Conservation (phyloP, 129 eudicot genomes). For the Oenanthe sinensis region DNA sequence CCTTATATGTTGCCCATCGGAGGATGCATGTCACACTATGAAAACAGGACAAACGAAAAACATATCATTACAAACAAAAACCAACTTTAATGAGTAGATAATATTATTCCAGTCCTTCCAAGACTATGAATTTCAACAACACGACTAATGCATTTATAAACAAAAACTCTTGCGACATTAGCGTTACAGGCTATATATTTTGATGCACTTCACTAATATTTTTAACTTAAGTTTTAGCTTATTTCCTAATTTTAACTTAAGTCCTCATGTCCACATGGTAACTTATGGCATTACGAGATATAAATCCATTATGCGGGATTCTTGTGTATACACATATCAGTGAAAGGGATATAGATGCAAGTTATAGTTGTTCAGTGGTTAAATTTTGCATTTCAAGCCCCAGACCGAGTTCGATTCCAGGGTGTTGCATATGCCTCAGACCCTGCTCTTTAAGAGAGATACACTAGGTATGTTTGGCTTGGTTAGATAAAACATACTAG, state of each 20-base stretch:
- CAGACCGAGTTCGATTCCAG: too few species aligned
- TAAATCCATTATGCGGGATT: not conserved
- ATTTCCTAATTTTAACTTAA: not conserved
- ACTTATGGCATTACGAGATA: not conserved
- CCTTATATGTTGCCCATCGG: constrained; percentile 76
- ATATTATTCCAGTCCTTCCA: not conserved
- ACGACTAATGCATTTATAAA: not conserved
- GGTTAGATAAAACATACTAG: too few species aligned
- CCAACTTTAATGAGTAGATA: not conserved
- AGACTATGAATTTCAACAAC: not conserved
- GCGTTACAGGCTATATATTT: not conserved
- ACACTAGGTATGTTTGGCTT: too few species aligned
- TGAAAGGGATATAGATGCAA: too few species aligned
- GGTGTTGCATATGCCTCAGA: too few species aligned
- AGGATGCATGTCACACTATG: constrained; percentile 76
- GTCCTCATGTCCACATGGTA: not conserved
- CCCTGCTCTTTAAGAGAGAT: too few species aligned
- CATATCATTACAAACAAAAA: not conserved
- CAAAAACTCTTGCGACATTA: not conserved
- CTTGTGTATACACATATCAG: not conserved
- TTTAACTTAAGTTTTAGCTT: not conserved
- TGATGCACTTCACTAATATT: not conserved
- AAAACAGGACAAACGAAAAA: not conserved
- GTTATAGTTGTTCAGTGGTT: too few species aligned
- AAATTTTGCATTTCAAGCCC: too few species aligned